These are phyloP conservation scores for Russula virescens DNA, from an alignment of 768 basidiomycete species.

Conservation along the genomic window DNA sequence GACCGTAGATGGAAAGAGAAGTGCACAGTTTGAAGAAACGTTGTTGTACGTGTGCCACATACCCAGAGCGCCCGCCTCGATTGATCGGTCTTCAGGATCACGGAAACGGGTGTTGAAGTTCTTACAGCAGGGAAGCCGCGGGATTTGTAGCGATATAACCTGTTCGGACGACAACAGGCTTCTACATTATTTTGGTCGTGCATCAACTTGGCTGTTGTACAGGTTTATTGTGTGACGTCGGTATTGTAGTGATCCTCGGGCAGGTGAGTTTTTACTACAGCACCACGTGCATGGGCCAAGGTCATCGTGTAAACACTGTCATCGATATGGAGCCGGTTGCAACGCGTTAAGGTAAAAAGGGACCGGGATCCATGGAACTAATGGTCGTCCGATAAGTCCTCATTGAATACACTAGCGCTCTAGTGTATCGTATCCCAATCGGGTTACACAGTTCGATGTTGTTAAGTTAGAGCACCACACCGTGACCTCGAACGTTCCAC, in stretches of 20 bases:
- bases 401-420: conserved; percentile 16
- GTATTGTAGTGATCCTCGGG: conserved; percentile 12
- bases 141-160: conserved; percentile 28
- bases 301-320: conserved; percentile 12
- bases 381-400: conserved; percentile 4
- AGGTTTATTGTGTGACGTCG: conserved; percentile 12
- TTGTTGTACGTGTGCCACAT: conserved; percentile 58
- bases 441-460: conserved; percentile 13
- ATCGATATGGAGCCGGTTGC: background rate
- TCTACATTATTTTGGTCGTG: conserved; percentile 17
- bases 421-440: conserved; percentile 15
- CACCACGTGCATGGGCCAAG: background rate
- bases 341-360: background rate
- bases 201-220: conserved; percentile 10
- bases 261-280: background rate
- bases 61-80: conserved; percentile 10
- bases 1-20: conserved; percentile 82
- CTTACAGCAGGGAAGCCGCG: conserved; percentile 56
- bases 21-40: conserved; percentile 98
- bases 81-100: conserved; percentile 53
- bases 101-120: conserved; percentile 85
- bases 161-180: conserved; percentile 14
- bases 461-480: conserved; percentile 13
- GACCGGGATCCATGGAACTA: background rate
- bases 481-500: conserved; percentile 18